These are phyloP conservation scores for Acorus calamus DNA, from an alignment of 106 monocot species.

Conservation along the genomic window DNA sequence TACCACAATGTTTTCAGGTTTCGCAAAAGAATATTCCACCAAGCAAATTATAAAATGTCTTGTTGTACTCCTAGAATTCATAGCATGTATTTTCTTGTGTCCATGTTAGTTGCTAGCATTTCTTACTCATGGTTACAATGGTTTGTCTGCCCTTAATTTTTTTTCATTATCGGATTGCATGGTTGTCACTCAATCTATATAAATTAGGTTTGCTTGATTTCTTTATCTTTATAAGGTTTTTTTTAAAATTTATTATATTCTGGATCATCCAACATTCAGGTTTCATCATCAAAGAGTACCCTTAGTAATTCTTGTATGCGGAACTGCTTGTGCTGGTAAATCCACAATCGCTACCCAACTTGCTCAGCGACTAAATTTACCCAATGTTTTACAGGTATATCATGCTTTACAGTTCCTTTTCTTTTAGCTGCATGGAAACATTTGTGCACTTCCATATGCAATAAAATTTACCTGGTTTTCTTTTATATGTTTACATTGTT, in stretches of 20 bases:
- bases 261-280: slow-evolving; percentile 19
- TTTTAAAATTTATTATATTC: neutral
- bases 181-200: no score
- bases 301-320: slow-evolving; percentile 96
- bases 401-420: slow-evolving; percentile 6
- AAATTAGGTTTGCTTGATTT: neutral
- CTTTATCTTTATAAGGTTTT: neutral
- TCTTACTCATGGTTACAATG: no score
- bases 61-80: no score
- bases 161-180: no score
- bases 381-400: slow-evolving; percentile 94
- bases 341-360: slow-evolving; percentile 98
- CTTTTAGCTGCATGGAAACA: neutral
- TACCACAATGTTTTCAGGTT: no score
- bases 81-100: no score
- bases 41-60: no score
- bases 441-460: neutral
- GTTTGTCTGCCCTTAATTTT: no score
- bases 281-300: slow-evolving; percentile 99
- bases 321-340: slow-evolving; percentile 97
- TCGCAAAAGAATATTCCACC: no score
- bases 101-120: no score
- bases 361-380: slow-evolving; percentile 89
- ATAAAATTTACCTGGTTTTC: neutral
- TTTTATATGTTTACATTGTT: neutral